Base-by-base conservation (phyloP, 495 filamentous ascomycete species). In the Aspergillus bertholletiae region DNA sequence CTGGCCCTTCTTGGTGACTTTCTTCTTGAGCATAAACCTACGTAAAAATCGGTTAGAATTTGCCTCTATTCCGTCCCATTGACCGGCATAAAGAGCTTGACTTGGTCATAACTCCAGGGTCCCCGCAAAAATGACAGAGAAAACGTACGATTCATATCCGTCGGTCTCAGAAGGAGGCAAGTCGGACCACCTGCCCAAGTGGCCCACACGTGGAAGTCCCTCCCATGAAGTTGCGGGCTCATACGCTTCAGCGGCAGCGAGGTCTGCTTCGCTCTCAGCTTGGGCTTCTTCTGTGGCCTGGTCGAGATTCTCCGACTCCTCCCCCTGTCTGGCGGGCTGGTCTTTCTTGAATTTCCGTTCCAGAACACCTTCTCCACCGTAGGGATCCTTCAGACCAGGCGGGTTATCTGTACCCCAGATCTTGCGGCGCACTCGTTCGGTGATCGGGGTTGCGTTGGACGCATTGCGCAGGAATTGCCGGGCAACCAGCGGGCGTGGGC, bases 381-480 rank as follows among this genome's bases (percentile, higher is more conserved):
- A 84, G 0, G 80, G 82, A 59, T 84, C 81, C 51, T 76, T 66
- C 43, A 70, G 49, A 18, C 80, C 82, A 4, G 80, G 80, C 5
- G 81, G 78, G 22, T 73, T 75, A 22, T 83, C 76, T 9, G 79
- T 76, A 20, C 79, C 79, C 80, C 81, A 84, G 53, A 85, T 70
- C 64, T 72, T 77, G 50, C 69, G 65, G 35, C 79, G 77, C 48
- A 84, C 63, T 27, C 72, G 70, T 28, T 83, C 79, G 46, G 78
- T 75, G 47, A 80, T 59, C 48, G 75, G 64, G 40, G 65, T 62
- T 43, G 59, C 59, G 55, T 65, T 62, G 64, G 71, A 73, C 47
- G 73, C 71, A 62, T 75, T 57, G 59, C 63, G 71, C 60, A 73
- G 71, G 68, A 68, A 65, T 69, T 74, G 73, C 54, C 66, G 65